Conservation (phyloP, 352 stramenopile genomes). For the Pythium phragmitis region DNA sequence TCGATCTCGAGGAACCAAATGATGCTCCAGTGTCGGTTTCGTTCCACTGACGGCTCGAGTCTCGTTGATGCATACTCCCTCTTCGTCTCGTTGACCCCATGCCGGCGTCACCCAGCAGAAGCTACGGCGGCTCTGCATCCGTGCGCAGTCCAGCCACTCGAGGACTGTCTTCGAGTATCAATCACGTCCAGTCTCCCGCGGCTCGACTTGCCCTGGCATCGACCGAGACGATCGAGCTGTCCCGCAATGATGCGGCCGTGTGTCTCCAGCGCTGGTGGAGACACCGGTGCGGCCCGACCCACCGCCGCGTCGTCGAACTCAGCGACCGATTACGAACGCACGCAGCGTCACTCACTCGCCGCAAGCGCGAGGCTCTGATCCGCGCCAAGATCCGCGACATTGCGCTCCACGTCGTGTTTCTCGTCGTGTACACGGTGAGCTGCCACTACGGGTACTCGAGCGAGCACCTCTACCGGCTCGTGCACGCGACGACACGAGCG, state of each 20-base stretch:
- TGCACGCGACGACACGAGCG: constrained; percentile 31
- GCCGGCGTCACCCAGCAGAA: no score
- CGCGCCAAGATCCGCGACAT: constrained; percentile 50
- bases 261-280: constrained; percentile 50
- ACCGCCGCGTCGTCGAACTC: constrained; percentile 35
- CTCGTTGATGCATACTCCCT: no score
- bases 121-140: no score
- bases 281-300: constrained; percentile 27
- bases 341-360: constrained; percentile 30
- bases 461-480: constrained; percentile 42
- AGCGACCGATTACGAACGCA: constrained; percentile 33
- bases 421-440: constrained; percentile 41
- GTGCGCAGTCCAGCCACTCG: no score
- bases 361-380: constrained; percentile 34
- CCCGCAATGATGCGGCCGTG: constrained; percentile 36
- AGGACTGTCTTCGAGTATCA: no score
- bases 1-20: no score
- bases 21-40: no score
- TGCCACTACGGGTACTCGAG: constrained; percentile 29
- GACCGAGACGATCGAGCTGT: constrained; percentile 43
- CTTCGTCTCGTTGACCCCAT: no score
- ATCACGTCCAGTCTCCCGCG: no score
- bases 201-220: constrained; percentile 14
- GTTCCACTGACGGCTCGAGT: no score
- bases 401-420: constrained; percentile 43